Conservation (phyloP, 176 grass and related monocot genomes). For the Raddia distichophylla region DNA sequence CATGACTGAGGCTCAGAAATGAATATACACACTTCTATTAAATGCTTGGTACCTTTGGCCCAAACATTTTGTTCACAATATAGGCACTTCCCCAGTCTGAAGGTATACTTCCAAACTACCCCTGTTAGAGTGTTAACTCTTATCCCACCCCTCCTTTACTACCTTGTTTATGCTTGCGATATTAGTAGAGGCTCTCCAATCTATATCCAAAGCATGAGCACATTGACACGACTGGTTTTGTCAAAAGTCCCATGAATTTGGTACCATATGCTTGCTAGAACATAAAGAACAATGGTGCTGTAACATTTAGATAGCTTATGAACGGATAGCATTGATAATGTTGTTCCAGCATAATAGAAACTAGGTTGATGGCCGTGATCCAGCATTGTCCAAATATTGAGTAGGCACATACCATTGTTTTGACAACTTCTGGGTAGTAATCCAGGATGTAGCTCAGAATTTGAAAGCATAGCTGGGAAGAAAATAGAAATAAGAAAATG, state of each 20-base stretch:
- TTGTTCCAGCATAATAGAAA: constrained; percentile 13
- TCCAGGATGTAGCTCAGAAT: constrained; percentile 70
- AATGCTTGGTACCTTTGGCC: not conserved
- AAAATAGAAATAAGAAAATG: constrained; percentile 33
- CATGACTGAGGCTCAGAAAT: not conserved
- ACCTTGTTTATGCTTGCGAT: constrained; percentile 25
- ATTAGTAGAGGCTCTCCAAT: constrained; percentile 20
- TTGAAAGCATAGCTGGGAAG: constrained; percentile 80
- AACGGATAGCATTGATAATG: constrained; percentile 18
- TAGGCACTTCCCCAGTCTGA: not conserved
- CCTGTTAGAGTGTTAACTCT: constrained; percentile 1
- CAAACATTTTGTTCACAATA: not conserved
- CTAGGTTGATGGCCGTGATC: constrained; percentile 17
- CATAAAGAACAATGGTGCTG: constrained; percentile 1
- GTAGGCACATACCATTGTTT: constrained; percentile 62
- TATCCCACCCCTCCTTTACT: constrained; percentile 20
- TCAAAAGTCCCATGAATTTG: not conserved
- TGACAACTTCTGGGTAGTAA: constrained; percentile 60
- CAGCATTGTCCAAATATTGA: constrained; percentile 28
- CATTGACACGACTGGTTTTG: not conserved
- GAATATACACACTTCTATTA: constrained; percentile 9
- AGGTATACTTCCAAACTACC: constrained; percentile 13
- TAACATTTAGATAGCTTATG: constrained; percentile 7
- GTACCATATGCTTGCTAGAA: constrained; percentile 34
- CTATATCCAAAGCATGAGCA: constrained; percentile 12